Evolutionary conservation across 192 early-diverging fungal species (phyloP).

Genomic region (Allomyces javanicus): DNA sequence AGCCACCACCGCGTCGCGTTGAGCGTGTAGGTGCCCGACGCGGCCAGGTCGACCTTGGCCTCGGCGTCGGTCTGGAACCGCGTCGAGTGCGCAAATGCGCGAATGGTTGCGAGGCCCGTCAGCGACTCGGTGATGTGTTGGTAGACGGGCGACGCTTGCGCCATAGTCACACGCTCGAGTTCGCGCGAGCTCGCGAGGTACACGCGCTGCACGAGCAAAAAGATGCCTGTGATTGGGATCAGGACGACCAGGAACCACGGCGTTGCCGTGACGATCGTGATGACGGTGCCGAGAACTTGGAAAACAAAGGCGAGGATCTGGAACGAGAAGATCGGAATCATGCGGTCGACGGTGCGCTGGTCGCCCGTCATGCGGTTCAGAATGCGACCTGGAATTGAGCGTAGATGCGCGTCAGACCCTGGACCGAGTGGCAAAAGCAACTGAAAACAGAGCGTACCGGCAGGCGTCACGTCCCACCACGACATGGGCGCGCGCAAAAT

Average conservation of each 20-base stretch:
- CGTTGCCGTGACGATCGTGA: slow-evolving; percentile 6
- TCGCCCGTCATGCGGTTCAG: background rate
- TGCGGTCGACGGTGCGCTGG: background rate
- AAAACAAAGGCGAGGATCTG: background rate
- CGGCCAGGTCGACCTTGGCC: slow-evolving; percentile 49
- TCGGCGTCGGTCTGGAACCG: slow-evolving; percentile 40
- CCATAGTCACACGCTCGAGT: slow-evolving; percentile 69
- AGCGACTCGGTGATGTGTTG: slow-evolving; percentile 68
- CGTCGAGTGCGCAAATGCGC: slow-evolving; percentile 57
- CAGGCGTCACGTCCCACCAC: background rate
- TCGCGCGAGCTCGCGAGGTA: slow-evolving; percentile 69
- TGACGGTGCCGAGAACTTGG: slow-evolving; percentile 5
- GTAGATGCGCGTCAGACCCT: background rate
- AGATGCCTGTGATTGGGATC: slow-evolving; percentile 5
- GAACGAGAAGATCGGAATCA: background rate
- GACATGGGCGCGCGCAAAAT: slow-evolving; percentile 28
- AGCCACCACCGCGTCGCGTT: slow-evolving; percentile 80
- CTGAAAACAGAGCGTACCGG: background rate
- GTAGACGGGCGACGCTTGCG: slow-evolving; percentile 52
- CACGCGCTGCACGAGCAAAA: background rate
- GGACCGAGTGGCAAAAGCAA: too few relatives aligned
- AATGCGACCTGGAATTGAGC: background rate
- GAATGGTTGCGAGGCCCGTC: slow-evolving; percentile 53
- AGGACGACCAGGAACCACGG: slow-evolving; percentile 6
- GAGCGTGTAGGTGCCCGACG: slow-evolving; percentile 67